Evolutionary conservation across 2,329 filamentous ascomycete genomes (phyloP).

Genomic region (Fusarium mundagurra): DNA sequence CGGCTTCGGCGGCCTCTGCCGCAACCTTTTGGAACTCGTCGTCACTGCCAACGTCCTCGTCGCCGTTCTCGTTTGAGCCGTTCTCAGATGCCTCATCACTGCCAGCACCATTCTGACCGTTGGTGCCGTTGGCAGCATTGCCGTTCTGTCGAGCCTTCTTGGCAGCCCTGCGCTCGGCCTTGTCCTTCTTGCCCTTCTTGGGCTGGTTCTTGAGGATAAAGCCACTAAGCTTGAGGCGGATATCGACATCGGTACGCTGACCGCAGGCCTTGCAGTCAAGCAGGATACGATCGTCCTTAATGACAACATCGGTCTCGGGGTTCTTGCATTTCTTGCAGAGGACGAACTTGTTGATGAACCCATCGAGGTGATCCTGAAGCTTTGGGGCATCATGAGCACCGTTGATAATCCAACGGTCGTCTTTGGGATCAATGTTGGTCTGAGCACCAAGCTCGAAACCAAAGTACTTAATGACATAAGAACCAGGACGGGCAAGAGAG

Average conservation of each 20-base stretch:
- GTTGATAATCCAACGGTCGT: conserved; percentile 99
- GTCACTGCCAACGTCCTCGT: conserved; percentile 80
- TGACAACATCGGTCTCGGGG: conserved; percentile 93
- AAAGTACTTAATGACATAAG: conserved; percentile 99
- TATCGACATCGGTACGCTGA: conserved; percentile 89
- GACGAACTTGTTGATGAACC: conserved; percentile 98
- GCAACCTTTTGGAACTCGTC: conserved; percentile 91
- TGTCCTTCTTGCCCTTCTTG: conserved; percentile 97
- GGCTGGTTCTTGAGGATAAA: conserved; percentile 98
- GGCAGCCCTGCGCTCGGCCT: conserved; percentile 89
- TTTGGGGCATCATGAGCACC: conserved; percentile 94
- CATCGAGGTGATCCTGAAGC: conserved; percentile 97
- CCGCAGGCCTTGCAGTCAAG: conserved; percentile 99
- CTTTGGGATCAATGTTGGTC: conserved; percentile 96
- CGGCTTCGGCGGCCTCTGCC: conserved; percentile 60
- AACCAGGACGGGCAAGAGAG: conserved; percentile 89
- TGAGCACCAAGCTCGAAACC: conserved; percentile 98
- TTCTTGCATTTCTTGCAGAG: conserved; percentile 99
- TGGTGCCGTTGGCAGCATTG: conserved; percentile 56
- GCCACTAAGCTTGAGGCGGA: conserved; percentile 93
- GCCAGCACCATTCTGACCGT: conserved; percentile 63
- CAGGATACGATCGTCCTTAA: conserved; percentile 91
- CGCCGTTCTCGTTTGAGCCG: conserved; percentile 60
- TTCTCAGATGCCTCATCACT: conserved; percentile 65
- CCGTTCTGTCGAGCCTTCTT: conserved; percentile 82